Base-by-base conservation (phyloP, 1,139 yeast species). In the Candida sanyaensis region DNA sequence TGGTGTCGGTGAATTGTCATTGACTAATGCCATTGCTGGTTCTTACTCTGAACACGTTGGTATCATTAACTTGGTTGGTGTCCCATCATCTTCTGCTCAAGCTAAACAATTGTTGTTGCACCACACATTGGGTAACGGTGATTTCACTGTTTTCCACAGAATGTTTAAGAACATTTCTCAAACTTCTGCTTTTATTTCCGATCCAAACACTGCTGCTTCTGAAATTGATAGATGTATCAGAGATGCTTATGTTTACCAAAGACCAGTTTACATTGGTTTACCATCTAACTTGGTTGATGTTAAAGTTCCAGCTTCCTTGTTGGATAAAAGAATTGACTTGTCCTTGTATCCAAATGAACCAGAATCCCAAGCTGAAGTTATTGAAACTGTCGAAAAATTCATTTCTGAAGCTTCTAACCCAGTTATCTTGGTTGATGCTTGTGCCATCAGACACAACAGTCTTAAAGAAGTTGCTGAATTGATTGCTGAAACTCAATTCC, bases 181-280 rank as follows among this genome's bases (percentile, higher is more conserved):
- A 56, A 83, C 89, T 55, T 75, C 88, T 37, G 82, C 83, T 41
- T 77, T 83, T 63, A 68, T 89, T 61, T 78, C 80, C 43, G 87
- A 85, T 63, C 73, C 82, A 56, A 68, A 68, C 52, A 66, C 82
- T 41, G 95, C 93, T 43, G 86, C 93, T 41, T 72, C 70, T 44
- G 81, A 80, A 59, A 81, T 89, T 56, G 96, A 89, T 70, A 77
- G 86, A 59, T 83, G 90, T 59, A 82, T 89, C 62, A 78, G 86
- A 65, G 81, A 79, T 53, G 92, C 95, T 40, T 84, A 79, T 69
- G 70, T 82, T 48, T 71, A 78, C 60, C 95, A 88, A 68, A 81
- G 91, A 69, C 96, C 96, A 31, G 95, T 87, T 27, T 89, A 89
- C 71, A 67, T 89, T 59, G 96, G 89, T 41, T 69, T 88, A 51